Base-by-base conservation (phyloP, 805 yeast species). In the Lachancea cidri region DNA sequence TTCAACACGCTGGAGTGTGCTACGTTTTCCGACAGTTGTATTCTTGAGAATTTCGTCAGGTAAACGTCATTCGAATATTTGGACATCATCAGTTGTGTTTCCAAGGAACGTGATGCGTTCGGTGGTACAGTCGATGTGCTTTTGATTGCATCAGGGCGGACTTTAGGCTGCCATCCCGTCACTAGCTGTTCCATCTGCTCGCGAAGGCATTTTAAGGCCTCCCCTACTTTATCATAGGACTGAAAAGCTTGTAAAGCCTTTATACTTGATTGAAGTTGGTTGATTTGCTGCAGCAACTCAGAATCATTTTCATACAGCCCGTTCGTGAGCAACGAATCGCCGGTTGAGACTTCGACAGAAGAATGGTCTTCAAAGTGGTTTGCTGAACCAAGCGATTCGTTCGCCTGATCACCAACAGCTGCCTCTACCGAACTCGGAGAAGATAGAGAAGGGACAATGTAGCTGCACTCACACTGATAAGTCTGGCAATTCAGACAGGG, bases 401-500 rank as follows among this genome's bases (percentile, higher is more conserved):
- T n/a, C n/a, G n/a, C n/a, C n/a, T n/a, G n/a, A n/a, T n/a, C n/a
- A n/a, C n/a, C n/a, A n/a, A n/a, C n/a, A n/a, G 37, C 25, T 1
- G 19, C 19, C 17, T 19, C 19, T 13, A 4, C 33, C 19, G 31
- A 14, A n/a, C 29, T 30, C 13, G 17, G 9, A 13, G 39, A 11
- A 17, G 43, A 17, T 16, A 36, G 30, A n/a, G 34, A 36, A 17
- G 34, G 38, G 9, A n/a, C 7, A 1, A 25, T 17, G 41, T 42
- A 60, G 6, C 54, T 41, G 43, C 66, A 61, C 1, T 48, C 54
- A 39, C 66, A 61, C 15, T 46, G 45, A 40, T 60, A 60, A 14
- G 58, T 55, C 17, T 54, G 52, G 41, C 66, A 61, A 15, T 55
- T 55, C 11, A 53, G 44, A 46, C 66, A 61, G 11, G 66, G 66